Conservation (phyloP, 2,329 filamentous ascomycete genomes). For the Ascochyta pisi region DNA sequence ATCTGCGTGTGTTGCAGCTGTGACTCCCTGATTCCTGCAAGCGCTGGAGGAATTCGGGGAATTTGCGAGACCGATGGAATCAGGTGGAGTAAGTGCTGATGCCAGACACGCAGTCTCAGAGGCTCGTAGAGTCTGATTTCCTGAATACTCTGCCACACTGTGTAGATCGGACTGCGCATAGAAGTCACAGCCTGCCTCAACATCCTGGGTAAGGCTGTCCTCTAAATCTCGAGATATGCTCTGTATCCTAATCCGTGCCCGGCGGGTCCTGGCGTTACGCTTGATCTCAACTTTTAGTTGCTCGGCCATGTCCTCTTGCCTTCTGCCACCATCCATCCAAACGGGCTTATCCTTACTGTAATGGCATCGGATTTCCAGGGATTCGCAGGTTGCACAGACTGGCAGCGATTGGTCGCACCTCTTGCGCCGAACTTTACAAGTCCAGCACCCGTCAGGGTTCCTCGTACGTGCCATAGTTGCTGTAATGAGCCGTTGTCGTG, state of each 20-base stretch:
- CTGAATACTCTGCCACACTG: background rate
- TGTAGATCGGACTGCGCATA: background rate
- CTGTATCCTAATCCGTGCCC: slow-evolving; percentile 4
- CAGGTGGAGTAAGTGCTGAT: background rate
- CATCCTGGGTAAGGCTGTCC: background rate
- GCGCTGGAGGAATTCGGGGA: background rate
- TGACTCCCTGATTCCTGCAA: background rate
- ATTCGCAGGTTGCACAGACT: slow-evolving; percentile 59
- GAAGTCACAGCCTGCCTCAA: too few species aligned
- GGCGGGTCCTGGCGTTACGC: slow-evolving; percentile 58
- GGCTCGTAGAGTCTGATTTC: background rate
- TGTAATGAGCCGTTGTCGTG: too few species aligned
- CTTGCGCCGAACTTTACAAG: slow-evolving; percentile 66
- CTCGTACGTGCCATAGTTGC: background rate
- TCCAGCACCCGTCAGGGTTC: slow-evolving; percentile 61
- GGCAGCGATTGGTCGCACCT: slow-evolving; percentile 65
- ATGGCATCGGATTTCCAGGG: slow-evolving; percentile 64
- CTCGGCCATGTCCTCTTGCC: slow-evolving; percentile 60
- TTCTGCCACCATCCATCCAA: slow-evolving; percentile 40
- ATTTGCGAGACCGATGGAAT: background rate
- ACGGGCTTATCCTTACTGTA: slow-evolving; percentile 55
- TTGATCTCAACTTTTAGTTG: slow-evolving; percentile 66
- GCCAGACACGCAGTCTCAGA: background rate
- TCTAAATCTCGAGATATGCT: background rate
- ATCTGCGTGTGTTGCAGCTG: background rate